Evolutionary conservation across 345 rosid species (phyloP).

Genomic region (Litchi chinensis): DNA sequence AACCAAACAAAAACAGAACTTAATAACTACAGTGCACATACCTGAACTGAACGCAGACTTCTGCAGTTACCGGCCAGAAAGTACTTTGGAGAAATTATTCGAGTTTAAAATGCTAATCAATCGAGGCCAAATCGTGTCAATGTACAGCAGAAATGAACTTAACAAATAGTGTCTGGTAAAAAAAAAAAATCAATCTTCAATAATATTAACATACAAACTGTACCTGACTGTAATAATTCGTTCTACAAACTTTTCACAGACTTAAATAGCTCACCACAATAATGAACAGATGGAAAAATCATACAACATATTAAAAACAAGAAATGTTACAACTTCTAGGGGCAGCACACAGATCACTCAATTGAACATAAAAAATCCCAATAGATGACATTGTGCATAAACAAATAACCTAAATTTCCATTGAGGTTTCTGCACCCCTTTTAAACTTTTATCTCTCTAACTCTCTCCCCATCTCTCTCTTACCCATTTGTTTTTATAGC

Average conservation of each 20-base stretch:
- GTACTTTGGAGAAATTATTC: too few relatives aligned
- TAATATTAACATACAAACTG: conserved; percentile 29
- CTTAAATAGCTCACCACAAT: conserved; percentile 27
- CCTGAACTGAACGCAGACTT: too few relatives aligned
- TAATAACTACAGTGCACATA: too few relatives aligned
- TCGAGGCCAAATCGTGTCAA: too few relatives aligned
- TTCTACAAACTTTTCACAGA: conserved; percentile 22
- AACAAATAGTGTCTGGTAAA: not conserved
- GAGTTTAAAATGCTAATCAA: too few relatives aligned
- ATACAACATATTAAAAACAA: conserved; percentile 17
- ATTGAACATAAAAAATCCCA: conserved; percentile 22
- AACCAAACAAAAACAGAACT: too few relatives aligned
- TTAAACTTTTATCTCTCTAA: not conserved
- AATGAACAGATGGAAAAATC: conserved; percentile 24
- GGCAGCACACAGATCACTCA: conserved; percentile 20
- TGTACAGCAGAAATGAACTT: too few relatives aligned
- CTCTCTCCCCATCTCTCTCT: conserved; percentile 2
- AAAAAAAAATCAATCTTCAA: conserved; percentile 15
- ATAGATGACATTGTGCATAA: conserved; percentile 13
- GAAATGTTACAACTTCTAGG: conserved; percentile 27
- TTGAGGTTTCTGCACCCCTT: not conserved
- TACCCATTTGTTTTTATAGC: not conserved
- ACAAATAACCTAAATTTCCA: conserved; percentile 18
- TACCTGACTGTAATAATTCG: conserved; percentile 4
- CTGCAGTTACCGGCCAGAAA: too few relatives aligned